Base-by-base conservation (phyloP, 495 filamentous ascomycete species). In the Aspergillus cristatus region DNA sequence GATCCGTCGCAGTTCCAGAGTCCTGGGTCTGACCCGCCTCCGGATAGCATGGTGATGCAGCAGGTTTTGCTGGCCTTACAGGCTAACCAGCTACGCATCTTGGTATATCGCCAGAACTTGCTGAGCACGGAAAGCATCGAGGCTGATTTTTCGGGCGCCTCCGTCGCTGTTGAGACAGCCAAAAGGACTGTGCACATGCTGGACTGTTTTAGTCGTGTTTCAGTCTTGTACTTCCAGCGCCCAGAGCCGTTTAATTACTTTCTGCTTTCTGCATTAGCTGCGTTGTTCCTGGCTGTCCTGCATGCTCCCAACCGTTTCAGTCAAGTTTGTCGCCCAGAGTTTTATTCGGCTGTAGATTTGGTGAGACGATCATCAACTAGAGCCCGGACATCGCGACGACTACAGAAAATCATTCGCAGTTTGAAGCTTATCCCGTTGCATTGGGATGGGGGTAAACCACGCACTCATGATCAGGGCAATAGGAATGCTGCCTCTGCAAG, bases 191-290 rank as follows among this genome's bases (percentile, higher is more conserved):
- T 93, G 18, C 74, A 78, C 12, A 79, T 80, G 40, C 59, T 90
- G 7, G 75, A 80, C 2, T 74, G 76, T 43, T 75, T 86, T 37
- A 86, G 86, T 48, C 75, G 73, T 40, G 79, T 79, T 3, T 78
- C 81, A 0, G 72, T 82, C 35, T 71, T 89, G 10, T 93, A 90
- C 62, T 75, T 78, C 14, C 73, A 74, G 24, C 75, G 82, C 14
- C 84, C 88, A 45, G 76, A 86, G 14, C 79, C 81, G 44, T 89
- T 88, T 63, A 84, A 93, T 52, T 86, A 88, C 52, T 93, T 93
- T 46, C 65, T 93, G 17, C 74, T 85, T 8, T 83, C 81, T 1
- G 78, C 84, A 0, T 69, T 93, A 10, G 80, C 84, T 0, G 84
- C 86, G 0, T 58, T 93, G 1, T 87, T 89, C 47, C 71, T 93